Evolutionary conservation across 192 early-diverging fungal species (phyloP).

Genomic region (Linnemannia elongata): DNA sequence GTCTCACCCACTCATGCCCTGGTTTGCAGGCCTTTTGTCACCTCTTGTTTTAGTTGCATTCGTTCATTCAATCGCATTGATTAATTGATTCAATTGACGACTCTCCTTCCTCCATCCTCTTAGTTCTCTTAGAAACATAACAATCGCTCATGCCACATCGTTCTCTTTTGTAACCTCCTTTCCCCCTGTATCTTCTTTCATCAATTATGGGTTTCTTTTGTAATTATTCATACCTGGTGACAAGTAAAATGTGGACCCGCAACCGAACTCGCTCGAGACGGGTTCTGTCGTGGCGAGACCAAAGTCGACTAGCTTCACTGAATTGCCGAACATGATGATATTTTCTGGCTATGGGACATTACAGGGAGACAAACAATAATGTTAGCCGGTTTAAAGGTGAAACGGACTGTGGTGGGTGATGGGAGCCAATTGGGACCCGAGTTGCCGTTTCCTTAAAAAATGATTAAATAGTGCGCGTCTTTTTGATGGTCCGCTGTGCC

Average conservation of each 20-base stretch:
- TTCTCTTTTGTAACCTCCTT: neutral
- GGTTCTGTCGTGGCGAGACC: slow-evolving; percentile 83
- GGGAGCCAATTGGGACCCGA: neutral
- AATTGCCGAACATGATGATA: slow-evolving; percentile 74
- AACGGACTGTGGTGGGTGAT: neutral
- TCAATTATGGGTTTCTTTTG: neutral
- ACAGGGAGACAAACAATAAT: neutral
- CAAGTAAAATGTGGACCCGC: slow-evolving; percentile 69
- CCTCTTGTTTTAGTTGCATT: neutral
- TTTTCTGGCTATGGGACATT: slow-evolving; percentile 75
- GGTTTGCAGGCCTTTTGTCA: no score
- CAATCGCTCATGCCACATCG: neutral
- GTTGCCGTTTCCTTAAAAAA: neutral
- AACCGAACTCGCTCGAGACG: slow-evolving; percentile 81
- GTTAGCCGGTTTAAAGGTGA: neutral
- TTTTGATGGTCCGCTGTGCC: neutral
- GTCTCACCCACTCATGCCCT: neutral
- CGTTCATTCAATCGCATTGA: neutral
- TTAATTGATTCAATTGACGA: neutral
- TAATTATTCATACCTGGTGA: slow-evolving; percentile 70
- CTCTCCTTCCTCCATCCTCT: neutral
- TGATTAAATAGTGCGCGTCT: neutral
- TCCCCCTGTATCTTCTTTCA: neutral
- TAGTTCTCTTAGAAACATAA: neutral
- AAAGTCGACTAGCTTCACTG: slow-evolving; percentile 95